phyloP scores from a whole-genome alignment of 257 asterid genomes.

The Knoxia roxburghii region DNA sequence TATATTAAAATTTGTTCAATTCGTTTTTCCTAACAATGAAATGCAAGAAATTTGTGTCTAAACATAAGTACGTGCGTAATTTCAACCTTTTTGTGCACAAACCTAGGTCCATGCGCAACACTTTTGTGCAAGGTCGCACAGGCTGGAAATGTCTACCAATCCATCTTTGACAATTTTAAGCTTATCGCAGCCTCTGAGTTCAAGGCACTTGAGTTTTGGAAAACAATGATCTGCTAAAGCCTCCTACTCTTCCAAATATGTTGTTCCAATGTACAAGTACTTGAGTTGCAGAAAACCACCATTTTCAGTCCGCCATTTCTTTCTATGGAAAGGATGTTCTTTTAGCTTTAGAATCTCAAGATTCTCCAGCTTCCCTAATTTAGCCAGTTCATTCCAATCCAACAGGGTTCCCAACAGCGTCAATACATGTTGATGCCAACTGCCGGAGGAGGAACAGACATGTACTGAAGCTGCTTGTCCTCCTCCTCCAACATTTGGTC shows the following conservation, averaged over 20 bases:
- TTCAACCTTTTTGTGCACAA: too few species aligned
- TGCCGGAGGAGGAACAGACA: slow-evolving; percentile 14
- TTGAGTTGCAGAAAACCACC: slow-evolving; percentile 23
- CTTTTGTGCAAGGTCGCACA: too few species aligned
- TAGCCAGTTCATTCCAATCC: slow-evolving; percentile 16
- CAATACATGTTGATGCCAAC: slow-evolving; percentile 14
- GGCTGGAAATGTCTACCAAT: slow-evolving; percentile 20
- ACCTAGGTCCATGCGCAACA: too few species aligned
- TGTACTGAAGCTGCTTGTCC: too few species aligned
- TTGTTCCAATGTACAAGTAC: slow-evolving; percentile 20
- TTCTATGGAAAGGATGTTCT: slow-evolving; percentile 20
- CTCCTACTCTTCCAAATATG: slow-evolving; percentile 20
- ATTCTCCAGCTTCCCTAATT: slow-evolving; percentile 11
- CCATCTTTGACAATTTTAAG: slow-evolving; percentile 21
- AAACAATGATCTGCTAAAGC: slow-evolving; percentile 22
- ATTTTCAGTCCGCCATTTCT: slow-evolving; percentile 14
- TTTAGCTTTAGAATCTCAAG: slow-evolving; percentile 29
- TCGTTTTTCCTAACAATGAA: too few species aligned
- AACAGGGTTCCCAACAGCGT: slow-evolving; percentile 19
- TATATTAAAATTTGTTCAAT: too few species aligned
- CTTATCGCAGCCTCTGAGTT: slow-evolving; percentile 15
- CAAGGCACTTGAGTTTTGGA: slow-evolving; percentile 22
- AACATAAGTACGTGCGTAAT: too few species aligned
- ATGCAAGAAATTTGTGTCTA: too few species aligned
- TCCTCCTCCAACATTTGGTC: too few species aligned